Evolutionary conservation across 768 basidiomycete genomes (phyloP).

Genomic region (Imleria badia): DNA sequence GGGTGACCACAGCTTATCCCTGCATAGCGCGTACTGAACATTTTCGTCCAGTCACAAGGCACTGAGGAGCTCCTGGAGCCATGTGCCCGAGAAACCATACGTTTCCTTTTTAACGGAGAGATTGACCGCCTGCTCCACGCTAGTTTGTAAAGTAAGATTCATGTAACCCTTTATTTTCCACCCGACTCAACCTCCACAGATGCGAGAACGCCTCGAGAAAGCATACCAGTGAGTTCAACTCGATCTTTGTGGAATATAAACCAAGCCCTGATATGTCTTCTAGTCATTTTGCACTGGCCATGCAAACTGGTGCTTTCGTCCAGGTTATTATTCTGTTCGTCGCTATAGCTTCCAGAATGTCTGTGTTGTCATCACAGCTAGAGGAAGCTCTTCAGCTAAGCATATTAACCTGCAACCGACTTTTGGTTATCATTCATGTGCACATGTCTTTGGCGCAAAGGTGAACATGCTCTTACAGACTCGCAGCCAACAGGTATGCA

Average conservation of each 20-base stretch:
- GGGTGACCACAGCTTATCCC: background rate
- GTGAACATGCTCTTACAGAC: constrained; percentile 3
- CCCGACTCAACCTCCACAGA: constrained; percentile 35
- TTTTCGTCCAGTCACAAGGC: constrained; percentile 42
- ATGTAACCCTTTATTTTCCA: background rate
- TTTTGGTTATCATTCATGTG: constrained; percentile 36
- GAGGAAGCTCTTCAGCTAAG: constrained; percentile 36
- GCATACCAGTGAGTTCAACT: constrained; percentile 50
- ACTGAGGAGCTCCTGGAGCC: constrained; percentile 64
- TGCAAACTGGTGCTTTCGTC: constrained; percentile 75
- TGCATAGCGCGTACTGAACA: background rate
- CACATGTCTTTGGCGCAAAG: constrained; percentile 2
- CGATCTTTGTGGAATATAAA: background rate
- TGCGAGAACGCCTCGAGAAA: constrained; percentile 42
- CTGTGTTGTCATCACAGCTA: constrained; percentile 44
- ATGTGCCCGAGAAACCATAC: constrained; percentile 44
- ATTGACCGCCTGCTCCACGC: constrained; percentile 32
- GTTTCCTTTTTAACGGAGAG: constrained; percentile 38
- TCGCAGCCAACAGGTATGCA: constrained; percentile 15
- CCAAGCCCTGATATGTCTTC: background rate
- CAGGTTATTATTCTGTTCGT: constrained; percentile 62
- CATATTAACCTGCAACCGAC: constrained; percentile 26
- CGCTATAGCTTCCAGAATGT: constrained; percentile 61
- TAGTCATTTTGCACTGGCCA: constrained; percentile 60
- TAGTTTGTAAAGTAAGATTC: constrained; percentile 49